Conservation (phyloP, 2,329 filamentous ascomycete species). For the Xylaria sp. region DNA sequence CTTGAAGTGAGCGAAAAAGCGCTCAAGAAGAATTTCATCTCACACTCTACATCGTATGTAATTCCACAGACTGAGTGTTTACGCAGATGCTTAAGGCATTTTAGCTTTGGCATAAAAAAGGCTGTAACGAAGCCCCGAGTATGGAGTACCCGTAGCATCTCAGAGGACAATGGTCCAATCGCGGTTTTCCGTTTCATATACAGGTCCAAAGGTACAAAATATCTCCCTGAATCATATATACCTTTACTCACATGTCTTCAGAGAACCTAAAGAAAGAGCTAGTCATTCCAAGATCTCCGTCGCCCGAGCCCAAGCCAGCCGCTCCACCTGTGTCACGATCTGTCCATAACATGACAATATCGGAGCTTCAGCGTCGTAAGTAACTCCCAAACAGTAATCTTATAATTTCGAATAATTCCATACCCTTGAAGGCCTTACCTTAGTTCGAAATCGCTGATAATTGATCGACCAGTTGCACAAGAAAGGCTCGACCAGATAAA, state of each 20-base stretch:
- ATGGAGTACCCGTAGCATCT: background rate
- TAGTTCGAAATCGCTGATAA: constrained; percentile 1
- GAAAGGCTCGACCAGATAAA: constrained; percentile 48
- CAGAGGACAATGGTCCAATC: constrained; percentile 37
- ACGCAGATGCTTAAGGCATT: constrained; percentile 1
- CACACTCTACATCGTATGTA: constrained; percentile 49
- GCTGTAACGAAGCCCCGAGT: background rate
- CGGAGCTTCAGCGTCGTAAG: constrained; percentile 42
- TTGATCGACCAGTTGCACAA: constrained; percentile 39
- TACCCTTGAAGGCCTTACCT: background rate
- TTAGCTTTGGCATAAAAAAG: background rate
- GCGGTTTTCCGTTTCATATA: constrained; percentile 50
- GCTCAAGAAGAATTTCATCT: constrained; percentile 49
- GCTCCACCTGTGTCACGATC: constrained; percentile 8
- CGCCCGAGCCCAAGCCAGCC: constrained; percentile 4
- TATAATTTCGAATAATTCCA: background rate
- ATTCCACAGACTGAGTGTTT: background rate
- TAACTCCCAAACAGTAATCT: background rate
- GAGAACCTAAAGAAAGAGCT: constrained; percentile 48
- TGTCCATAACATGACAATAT: constrained; percentile 39
- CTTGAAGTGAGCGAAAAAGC: constrained; percentile 48
- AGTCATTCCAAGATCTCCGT: constrained; percentile 46
- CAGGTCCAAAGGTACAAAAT: constrained; percentile 46
- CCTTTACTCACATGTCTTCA: constrained; percentile 25
- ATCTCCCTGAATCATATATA: background rate